phyloP scores from a whole-genome alignment of 78 protist genomes.

The Emiliania huxleyi region DNA sequence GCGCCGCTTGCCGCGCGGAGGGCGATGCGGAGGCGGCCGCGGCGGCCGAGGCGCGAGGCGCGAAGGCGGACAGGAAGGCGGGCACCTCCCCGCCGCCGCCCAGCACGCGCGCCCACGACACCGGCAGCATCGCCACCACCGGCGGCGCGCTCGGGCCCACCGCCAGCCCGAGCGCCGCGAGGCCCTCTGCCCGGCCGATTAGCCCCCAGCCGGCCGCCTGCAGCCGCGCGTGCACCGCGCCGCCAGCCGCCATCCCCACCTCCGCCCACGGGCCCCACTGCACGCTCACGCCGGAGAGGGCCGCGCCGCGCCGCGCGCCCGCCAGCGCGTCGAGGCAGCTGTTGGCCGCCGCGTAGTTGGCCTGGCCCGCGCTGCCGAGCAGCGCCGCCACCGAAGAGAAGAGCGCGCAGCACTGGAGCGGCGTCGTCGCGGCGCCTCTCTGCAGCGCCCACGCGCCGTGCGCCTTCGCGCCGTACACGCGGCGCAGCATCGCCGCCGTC shows the following conservation, averaged over 20 bases:
- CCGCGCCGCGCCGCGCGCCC: not conserved
- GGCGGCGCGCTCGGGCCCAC: not conserved
- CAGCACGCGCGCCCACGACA: not conserved
- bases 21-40: not conserved
- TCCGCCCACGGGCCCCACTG: conserved; percentile 20
- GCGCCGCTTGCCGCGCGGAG: not conserved
- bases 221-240: not conserved
- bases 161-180: not conserved
- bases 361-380: not conserved
- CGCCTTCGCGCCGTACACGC: conserved; percentile 13
- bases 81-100: not conserved
- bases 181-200: not conserved
- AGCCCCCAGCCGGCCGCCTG: not conserved
- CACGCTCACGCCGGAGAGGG: not conserved
- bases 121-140: not conserved
- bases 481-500: not conserved
- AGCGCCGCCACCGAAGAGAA: not conserved
- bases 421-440: not conserved
- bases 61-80: not conserved
- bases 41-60: not conserved
- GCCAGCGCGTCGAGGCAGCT: not conserved
- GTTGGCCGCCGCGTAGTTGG: conserved; percentile 9
- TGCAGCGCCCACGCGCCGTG: not conserved
- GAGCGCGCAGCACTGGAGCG: not conserved
- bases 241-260: conserved; percentile 10